phyloP scores from a whole-genome alignment of 257 asterid genomes.

The Avicennia marina region DNA sequence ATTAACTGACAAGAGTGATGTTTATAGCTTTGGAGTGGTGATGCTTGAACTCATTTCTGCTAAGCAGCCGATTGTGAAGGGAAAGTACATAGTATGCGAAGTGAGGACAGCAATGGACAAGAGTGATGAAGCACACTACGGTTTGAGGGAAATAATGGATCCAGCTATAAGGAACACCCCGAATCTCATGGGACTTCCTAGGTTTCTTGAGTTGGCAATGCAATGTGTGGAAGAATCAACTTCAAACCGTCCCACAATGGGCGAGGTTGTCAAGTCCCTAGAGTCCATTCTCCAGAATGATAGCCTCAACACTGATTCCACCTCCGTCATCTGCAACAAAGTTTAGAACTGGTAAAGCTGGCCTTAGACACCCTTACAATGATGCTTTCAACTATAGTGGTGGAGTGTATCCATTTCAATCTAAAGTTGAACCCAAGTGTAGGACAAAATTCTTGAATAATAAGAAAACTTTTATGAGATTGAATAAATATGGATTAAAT shows the following conservation, averaged over 20 bases:
- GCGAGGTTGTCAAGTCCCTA: slow-evolving; percentile 70
- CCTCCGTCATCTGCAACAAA: slow-evolving; percentile 86
- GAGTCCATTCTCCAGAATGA: slow-evolving; percentile 68
- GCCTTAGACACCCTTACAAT: slow-evolving; percentile 43
- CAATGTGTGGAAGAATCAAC: slow-evolving; percentile 92
- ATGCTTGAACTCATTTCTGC: slow-evolving; percentile 89
- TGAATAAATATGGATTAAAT: too few species aligned
- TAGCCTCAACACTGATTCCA: slow-evolving; percentile 61
- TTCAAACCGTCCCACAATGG: slow-evolving; percentile 80
- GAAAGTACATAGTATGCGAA: slow-evolving; percentile 81
- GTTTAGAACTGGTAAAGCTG: slow-evolving; percentile 45
- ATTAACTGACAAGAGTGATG: slow-evolving; percentile 85
- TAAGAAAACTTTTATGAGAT: too few species aligned
- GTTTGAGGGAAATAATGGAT: slow-evolving; percentile 61
- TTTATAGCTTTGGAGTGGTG: slow-evolving; percentile 90
- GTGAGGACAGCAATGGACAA: slow-evolving; percentile 47
- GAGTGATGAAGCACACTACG: slow-evolving; percentile 54
- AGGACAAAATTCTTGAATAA: too few species aligned
- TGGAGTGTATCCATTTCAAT: slow-evolving; percentile 31
- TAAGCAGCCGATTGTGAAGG: slow-evolving; percentile 82
- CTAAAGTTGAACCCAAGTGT: slow-evolving; percentile 46
- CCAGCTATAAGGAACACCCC: slow-evolving; percentile 45
- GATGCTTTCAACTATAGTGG: slow-evolving; percentile 45
- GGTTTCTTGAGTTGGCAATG: slow-evolving; percentile 70
- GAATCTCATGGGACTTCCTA: slow-evolving; percentile 48